Percentiles rank a stretch among this genome's conserved stretches.
These are phyloP conservation scores for Trichosporon coremiiforme DNA, from an alignment of 1,284 basidiomycete species.

Conservation along the genomic window DNA sequence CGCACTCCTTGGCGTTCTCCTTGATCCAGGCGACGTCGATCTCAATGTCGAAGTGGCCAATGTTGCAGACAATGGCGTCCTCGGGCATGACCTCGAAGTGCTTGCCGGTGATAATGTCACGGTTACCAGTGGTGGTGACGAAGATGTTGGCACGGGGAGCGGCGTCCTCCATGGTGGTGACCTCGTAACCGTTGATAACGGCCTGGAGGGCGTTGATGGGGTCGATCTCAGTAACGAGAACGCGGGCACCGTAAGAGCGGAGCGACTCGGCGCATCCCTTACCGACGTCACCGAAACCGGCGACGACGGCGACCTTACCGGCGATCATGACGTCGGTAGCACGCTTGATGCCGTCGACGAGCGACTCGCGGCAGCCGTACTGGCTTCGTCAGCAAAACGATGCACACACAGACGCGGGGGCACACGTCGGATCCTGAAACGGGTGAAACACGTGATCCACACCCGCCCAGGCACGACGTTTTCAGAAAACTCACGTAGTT, in stretches of 20 bases:
- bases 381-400: conserved; percentile 61
- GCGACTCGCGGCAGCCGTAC: conserved; percentile 98
- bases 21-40: conserved; percentile 99
- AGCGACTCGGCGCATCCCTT: conserved; percentile 99
- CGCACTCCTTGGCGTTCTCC: conserved; percentile 77
- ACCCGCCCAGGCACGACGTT: not conserved
- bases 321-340: conserved; percentile 99
- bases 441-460: not conserved
- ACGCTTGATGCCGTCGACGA: conserved; percentile 99
- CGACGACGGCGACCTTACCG: conserved; percentile 97
- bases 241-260: conserved; percentile 93
- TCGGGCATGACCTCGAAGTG: conserved; percentile 96
- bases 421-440: not conserved
- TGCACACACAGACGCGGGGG: not conserved
- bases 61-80: conserved; percentile 92
- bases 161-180: conserved; percentile 97
- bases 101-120: conserved; percentile 92
- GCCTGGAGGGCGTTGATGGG: conserved; percentile 99
- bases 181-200: conserved; percentile 99
- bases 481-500: conserved; percentile 57
- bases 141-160: conserved; percentile 88
- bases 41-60: conserved; percentile 98
- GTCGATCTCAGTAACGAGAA: conserved; percentile 96
- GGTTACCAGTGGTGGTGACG: conserved; percentile 97
- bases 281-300: conserved; percentile 98